Percentiles rank a stretch among this genome's conserved stretches.
phyloP scores from a whole-genome alignment of 441 rosid species.

The Corymbia citriodora region DNA sequence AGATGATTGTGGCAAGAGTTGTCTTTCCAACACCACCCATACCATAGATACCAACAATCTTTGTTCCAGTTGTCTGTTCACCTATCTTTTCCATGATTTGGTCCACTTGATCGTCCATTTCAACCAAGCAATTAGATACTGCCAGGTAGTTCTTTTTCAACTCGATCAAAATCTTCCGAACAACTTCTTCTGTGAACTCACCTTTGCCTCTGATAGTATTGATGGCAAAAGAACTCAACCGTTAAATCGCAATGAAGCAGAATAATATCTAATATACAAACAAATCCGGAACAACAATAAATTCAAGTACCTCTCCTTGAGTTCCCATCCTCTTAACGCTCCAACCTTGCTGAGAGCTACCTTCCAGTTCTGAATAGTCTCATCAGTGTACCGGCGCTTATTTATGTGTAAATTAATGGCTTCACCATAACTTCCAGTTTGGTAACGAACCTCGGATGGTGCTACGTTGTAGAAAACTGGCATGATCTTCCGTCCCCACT shows the following conservation, averaged over 20 bases:
- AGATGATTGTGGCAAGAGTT: rapidly evolving
- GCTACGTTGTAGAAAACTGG: neutral
- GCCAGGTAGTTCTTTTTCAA: no score
- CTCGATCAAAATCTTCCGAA: rapidly evolving
- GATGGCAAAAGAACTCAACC: rapidly evolving
- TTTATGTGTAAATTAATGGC: neutral
- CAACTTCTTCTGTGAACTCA: no score
- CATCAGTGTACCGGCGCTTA: rapidly evolving
- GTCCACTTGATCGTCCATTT: neutral
- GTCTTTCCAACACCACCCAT: neutral
- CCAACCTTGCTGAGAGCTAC: rapidly evolving
- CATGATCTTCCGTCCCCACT: neutral
- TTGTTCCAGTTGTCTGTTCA: rapidly evolving
- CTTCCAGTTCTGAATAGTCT: neutral
- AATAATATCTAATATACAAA: rapidly evolving
- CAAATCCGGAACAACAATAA: rapidly evolving
- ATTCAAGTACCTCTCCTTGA: rapidly evolving
- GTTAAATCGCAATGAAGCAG: rapidly evolving
- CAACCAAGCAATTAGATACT: neutral
- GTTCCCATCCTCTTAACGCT: neutral
- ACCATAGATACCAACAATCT: neutral
- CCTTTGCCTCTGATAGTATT: no score
- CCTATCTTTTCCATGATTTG: rapidly evolving
- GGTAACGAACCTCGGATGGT: neutral
- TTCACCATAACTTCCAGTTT: rapidly evolving